These are phyloP conservation scores for Ballota nigra DNA, from an alignment of 257 asterid genomes.

Conservation along the genomic window DNA sequence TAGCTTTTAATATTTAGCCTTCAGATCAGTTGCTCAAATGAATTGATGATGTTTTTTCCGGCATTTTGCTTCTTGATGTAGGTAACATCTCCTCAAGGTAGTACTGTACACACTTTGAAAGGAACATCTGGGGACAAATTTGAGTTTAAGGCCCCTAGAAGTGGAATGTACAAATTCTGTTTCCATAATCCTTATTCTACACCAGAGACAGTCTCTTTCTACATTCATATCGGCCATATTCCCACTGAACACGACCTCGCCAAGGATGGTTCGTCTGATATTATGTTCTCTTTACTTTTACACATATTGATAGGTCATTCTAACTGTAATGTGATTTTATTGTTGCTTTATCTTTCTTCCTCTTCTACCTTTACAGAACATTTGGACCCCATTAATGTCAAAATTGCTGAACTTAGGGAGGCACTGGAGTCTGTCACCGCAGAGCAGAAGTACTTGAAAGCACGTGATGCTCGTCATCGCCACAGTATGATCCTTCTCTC, in stretches of 20 bases:
- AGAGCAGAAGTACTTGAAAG: slow-evolving; percentile 91
- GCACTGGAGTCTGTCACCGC: slow-evolving; percentile 92
- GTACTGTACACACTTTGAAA: slow-evolving; percentile 58
- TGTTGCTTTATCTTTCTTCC: background rate
- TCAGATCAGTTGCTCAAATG: slow-evolving; percentile 2
- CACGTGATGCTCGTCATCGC: slow-evolving; percentile 96
- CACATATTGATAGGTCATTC: background rate
- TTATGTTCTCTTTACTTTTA: slow-evolving; percentile 4
- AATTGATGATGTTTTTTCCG: slow-evolving; percentile 6
- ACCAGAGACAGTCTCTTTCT: slow-evolving; percentile 94
- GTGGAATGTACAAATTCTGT: slow-evolving; percentile 98
- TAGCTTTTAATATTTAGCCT: background rate
- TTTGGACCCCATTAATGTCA: slow-evolving; percentile 94
- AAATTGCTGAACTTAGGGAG: slow-evolving; percentile 94
- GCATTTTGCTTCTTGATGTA: slow-evolving; percentile 33
- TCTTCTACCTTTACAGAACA: slow-evolving; percentile 42
- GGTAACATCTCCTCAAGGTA: slow-evolving; percentile 86
- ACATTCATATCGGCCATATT: slow-evolving; percentile 89
- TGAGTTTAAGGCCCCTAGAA: slow-evolving; percentile 87
- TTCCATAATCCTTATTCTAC: slow-evolving; percentile 86
- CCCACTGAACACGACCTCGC: slow-evolving; percentile 93
- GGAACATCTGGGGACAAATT: slow-evolving; percentile 96
- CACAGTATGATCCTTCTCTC: slow-evolving; percentile 53
- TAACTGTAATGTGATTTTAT: background rate
- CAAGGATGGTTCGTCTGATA: slow-evolving; percentile 75